Conservation (phyloP, 2,329 filamentous ascomycete species). For the Zasmidium citrigriseum region DNA sequence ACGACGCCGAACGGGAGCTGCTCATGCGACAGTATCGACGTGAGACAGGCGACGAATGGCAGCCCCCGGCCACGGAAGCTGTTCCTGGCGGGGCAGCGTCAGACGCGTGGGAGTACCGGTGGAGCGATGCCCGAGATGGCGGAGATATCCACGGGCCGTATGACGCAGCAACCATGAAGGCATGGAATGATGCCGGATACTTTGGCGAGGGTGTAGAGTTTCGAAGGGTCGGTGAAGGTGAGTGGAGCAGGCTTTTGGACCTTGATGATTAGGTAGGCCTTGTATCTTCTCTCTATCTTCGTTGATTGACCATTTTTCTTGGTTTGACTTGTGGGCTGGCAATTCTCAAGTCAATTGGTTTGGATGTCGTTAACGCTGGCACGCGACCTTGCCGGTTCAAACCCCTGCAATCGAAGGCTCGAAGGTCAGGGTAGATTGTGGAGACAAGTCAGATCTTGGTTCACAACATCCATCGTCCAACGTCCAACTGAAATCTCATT, state of each 20-base stretch:
- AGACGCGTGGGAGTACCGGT: conserved; percentile 79
- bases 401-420: too few relatives aligned
- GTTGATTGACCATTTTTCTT: neutral
- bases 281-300: neutral
- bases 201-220: conserved; percentile 82
- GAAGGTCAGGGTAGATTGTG: neutral
- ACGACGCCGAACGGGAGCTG: conserved; percentile 82
- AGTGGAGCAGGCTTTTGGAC: conserved; percentile 47
- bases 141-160: conserved; percentile 83
- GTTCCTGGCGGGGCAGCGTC: conserved; percentile 1
- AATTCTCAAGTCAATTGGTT: neutral
- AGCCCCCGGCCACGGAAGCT: conserved; percentile 38
- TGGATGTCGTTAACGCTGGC: neutral
- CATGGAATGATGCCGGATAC: conserved; percentile 89
- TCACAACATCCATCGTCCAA: neutral
- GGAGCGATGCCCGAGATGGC: conserved; percentile 83
- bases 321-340: neutral
- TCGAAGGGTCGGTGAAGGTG: conserved; percentile 40
- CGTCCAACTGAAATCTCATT: neutral
- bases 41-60: conserved; percentile 87
- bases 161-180: conserved; percentile 79
- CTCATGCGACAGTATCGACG: conserved; percentile 79
- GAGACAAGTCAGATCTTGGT: neutral
- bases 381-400: neutral
- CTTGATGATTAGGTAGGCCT: conserved; percentile 17